phyloP scores from a whole-genome alignment of 441 rosid species.

The Populus hybrid region DNA sequence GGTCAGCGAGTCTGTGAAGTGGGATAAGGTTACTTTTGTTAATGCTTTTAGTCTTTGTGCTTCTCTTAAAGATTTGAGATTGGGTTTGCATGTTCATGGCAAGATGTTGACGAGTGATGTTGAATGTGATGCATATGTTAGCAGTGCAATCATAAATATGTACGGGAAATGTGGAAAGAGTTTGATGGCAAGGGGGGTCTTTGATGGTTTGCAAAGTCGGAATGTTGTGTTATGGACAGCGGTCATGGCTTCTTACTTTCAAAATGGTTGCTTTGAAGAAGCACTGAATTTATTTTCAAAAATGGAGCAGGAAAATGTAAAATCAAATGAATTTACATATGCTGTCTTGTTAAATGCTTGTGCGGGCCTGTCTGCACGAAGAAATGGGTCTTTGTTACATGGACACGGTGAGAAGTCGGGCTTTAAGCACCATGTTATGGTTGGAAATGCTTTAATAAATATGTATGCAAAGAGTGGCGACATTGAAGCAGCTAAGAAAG shows the following conservation, averaged over 20 bases:
- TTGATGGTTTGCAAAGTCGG: conserved; percentile 31
- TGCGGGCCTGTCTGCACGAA: conserved; percentile 53
- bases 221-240: conserved; percentile 70
- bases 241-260: conserved; percentile 59
- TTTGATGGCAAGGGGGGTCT: conserved; percentile 48
- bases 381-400: conserved; percentile 54
- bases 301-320: conserved; percentile 39
- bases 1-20: conserved; percentile 30
- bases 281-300: conserved; percentile 48
- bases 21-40: conserved; percentile 55
- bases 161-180: conserved; percentile 64
- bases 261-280: conserved; percentile 64
- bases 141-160: conserved; percentile 60
- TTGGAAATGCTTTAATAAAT: conserved; percentile 64
- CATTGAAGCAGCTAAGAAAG: conserved; percentile 51
- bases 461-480: conserved; percentile 72
- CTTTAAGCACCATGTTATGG: conserved; percentile 48
- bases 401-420: conserved; percentile 48
- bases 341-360: conserved; percentile 55
- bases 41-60: conserved; percentile 55
- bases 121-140: conserved; percentile 32
- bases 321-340: conserved; percentile 68
- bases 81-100: conserved; percentile 58
- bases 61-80: conserved; percentile 44
- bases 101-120: conserved; percentile 38